phyloP scores from a whole-genome alignment of 352 stramenopile genomes.

The Phytopythium vexans region DNA sequence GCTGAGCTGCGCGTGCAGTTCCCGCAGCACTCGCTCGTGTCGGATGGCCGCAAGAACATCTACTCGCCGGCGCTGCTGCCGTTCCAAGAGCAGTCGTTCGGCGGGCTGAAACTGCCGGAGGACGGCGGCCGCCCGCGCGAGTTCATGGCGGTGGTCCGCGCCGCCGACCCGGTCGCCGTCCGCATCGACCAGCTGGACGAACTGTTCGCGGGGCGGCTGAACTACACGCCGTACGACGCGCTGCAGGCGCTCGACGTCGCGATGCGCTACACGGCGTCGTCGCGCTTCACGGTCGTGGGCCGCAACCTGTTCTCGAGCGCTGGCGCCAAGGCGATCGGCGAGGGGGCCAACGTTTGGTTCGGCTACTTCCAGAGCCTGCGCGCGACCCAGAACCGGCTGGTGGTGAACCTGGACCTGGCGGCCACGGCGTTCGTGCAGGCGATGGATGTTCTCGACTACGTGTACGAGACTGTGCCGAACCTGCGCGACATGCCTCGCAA shows the following conservation, averaged over 20 bases:
- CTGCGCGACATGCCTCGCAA: conserved; percentile 18
- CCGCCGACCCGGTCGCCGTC: conserved; percentile 49
- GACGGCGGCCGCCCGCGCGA: conserved; percentile 34
- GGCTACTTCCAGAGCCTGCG: conserved; percentile 76
- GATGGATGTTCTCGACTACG: conserved; percentile 54
- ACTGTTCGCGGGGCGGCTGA: conserved; percentile 49
- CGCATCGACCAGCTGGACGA: conserved; percentile 59
- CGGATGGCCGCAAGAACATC: conserved; percentile 55
- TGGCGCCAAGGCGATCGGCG: conserved; percentile 45
- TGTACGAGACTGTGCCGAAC: conserved; percentile 28
- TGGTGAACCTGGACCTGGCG: conserved; percentile 70
- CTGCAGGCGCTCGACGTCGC: conserved; percentile 72
- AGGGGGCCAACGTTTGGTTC: conserved; percentile 65
- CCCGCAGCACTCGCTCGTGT: conserved; percentile 34
- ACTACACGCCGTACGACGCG: conserved; percentile 73
- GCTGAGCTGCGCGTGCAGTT: conserved; percentile 33
- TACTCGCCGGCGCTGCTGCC: conserved; percentile 42
- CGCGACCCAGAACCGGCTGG: conserved; percentile 56
- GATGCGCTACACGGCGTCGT: conserved; percentile 53
- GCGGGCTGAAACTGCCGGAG: conserved; percentile 28
- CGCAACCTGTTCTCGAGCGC: conserved; percentile 46
- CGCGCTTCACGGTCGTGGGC: conserved; percentile 50
- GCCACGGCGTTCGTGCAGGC: conserved; percentile 67
- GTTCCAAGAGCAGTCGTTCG: conserved; percentile 44
- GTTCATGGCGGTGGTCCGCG: conserved; percentile 56